phyloP scores from a whole-genome alignment of 352 stramenopile species.

The Pythium dissotocum region DNA sequence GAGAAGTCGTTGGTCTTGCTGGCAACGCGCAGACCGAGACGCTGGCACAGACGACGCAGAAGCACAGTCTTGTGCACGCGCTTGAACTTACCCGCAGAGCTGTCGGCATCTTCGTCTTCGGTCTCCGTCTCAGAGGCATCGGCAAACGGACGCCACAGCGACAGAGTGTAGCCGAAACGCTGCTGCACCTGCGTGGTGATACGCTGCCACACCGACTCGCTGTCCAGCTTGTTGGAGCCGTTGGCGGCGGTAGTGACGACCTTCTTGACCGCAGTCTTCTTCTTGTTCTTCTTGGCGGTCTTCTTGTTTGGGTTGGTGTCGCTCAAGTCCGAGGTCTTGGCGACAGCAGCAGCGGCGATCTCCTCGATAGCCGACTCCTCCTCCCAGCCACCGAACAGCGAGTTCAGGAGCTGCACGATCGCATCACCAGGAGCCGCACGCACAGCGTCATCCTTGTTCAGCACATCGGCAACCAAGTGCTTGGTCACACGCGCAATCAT shows the following conservation, averaged over 20 bases:
- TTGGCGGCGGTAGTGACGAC: neutral
- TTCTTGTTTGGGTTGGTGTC: conserved; percentile 39
- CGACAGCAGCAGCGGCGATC: conserved; percentile 16
- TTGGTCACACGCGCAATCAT: conserved; percentile 94
- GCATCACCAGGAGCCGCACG: conserved; percentile 66
- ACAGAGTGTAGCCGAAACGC: conserved; percentile 80
- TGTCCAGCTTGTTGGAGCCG: conserved; percentile 31
- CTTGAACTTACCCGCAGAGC: conserved; percentile 27
- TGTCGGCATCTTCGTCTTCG: conserved; percentile 30
- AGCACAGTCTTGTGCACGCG: conserved; percentile 81
- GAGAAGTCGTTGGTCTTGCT: conserved; percentile 90
- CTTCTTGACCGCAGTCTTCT: conserved; percentile 28
- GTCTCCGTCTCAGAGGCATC: conserved; percentile 9
- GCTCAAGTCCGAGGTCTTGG: conserved; percentile 29
- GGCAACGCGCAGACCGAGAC: conserved; percentile 89
- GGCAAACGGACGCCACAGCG: conserved; percentile 58
- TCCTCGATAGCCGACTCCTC: conserved; percentile 17
- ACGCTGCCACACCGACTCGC: conserved; percentile 53
- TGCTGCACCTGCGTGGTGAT: conserved; percentile 65
- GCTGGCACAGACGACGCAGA: conserved; percentile 93
- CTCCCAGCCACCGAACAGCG: conserved; percentile 62
- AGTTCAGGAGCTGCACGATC: conserved; percentile 87
- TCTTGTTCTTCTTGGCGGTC: conserved; percentile 46
- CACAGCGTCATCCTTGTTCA: conserved; percentile 62
- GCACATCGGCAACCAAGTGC: conserved; percentile 73